Percentiles rank a stretch among this genome's conserved stretches.
These are phyloP conservation scores for Ascochyta pisi DNA, from an alignment of 2,329 filamentous ascomycete genomes.

Conservation along the genomic window DNA sequence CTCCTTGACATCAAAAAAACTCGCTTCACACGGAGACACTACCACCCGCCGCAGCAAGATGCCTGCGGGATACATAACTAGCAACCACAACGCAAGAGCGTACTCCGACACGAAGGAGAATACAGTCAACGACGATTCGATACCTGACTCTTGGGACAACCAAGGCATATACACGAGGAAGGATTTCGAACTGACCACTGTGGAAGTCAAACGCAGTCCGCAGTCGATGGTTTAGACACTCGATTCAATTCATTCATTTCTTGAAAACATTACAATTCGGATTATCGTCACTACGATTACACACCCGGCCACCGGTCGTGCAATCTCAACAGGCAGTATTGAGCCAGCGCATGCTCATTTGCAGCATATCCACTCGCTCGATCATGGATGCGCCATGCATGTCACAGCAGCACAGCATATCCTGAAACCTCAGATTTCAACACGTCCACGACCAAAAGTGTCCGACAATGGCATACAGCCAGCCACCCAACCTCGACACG, in stretches of 20 bases:
- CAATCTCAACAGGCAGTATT: background rate
- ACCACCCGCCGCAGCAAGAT: constrained; percentile 25
- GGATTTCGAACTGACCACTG: constrained; percentile 33
- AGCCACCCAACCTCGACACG: background rate
- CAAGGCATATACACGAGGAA: constrained; percentile 36
- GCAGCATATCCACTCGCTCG: background rate
- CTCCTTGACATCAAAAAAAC: constrained; percentile 46
- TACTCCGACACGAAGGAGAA: constrained; percentile 29
- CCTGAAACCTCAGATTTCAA: constrained; percentile 1
- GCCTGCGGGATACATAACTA: constrained; percentile 8
- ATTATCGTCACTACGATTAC: background rate
- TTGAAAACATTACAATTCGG: background rate
- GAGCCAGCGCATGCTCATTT: background rate
- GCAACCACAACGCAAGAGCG: constrained; percentile 27
- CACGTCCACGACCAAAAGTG: background rate
- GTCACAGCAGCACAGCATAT: background rate
- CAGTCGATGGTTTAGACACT: constrained; percentile 16
- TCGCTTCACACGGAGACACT: constrained; percentile 27
- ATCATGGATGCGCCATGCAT: background rate
- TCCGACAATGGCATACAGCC: background rate
- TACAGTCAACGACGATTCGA: constrained; percentile 21
- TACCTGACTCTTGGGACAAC: constrained; percentile 31
- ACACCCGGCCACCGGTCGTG: background rate
- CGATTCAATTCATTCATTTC: constrained; percentile 9
- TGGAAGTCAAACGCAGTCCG: constrained; percentile 19